Conservation (phyloP, 805 yeast genomes). For the Ogataea angusta region DNA sequence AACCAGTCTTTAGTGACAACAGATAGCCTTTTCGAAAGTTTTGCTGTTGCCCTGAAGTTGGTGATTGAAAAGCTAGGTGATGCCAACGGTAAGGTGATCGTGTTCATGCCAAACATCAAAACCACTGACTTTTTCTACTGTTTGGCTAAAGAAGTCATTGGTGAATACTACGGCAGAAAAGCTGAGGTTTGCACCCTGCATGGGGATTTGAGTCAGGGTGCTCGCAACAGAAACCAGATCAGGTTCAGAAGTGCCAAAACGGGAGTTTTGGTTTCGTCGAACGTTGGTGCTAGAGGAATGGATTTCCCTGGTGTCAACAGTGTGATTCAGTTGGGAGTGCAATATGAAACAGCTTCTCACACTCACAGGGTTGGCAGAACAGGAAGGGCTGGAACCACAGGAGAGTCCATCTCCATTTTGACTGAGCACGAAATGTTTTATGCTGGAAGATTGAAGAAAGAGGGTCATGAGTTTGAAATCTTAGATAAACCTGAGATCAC, state of each 20-base stretch:
- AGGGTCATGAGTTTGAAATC: slow-evolving; percentile 53
- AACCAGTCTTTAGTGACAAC: slow-evolving; percentile 63
- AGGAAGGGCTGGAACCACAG: slow-evolving; percentile 84
- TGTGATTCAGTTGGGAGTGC: slow-evolving; percentile 81
- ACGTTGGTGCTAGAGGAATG: slow-evolving; percentile 96
- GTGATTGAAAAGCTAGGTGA: slow-evolving; percentile 36
- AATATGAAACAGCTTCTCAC: slow-evolving; percentile 71
- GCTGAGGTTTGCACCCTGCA: slow-evolving; percentile 42
- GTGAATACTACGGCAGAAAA: slow-evolving; percentile 12
- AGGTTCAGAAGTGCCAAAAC: slow-evolving; percentile 33
- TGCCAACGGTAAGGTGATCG: slow-evolving; percentile 66
- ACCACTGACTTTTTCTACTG: slow-evolving; percentile 57
- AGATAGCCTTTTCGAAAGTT: slow-evolving; percentile 51
- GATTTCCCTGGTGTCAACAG: slow-evolving; percentile 87
- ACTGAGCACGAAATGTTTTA: slow-evolving; percentile 57
- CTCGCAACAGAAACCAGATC: slow-evolving; percentile 42
- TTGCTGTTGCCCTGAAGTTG: slow-evolving; percentile 53
- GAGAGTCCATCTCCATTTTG: slow-evolving; percentile 62
- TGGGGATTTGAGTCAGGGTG: slow-evolving; percentile 69
- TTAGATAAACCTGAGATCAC: slow-evolving; percentile 37
- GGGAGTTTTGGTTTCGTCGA: slow-evolving; percentile 77
- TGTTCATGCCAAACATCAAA: slow-evolving; percentile 77
- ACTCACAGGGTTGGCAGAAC: slow-evolving; percentile 95
- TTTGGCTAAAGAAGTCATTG: slow-evolving; percentile 31
- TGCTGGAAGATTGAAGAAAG: slow-evolving; percentile 45